phyloP scores from a whole-genome alignment of 2,329 filamentous ascomycete genomes.

The Penicillium italicum region DNA sequence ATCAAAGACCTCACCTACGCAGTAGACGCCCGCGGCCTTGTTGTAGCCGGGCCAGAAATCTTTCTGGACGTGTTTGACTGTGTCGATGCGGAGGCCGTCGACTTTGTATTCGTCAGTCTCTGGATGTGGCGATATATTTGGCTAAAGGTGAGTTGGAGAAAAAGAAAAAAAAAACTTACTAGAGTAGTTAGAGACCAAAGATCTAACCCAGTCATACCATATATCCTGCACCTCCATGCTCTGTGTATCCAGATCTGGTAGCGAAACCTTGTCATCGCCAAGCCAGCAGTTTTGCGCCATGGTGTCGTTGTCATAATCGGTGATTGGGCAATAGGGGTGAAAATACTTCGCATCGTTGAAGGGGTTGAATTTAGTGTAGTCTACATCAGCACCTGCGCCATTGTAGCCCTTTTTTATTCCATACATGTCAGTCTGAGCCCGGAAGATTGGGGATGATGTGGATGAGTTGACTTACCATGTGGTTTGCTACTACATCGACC shows the following conservation, averaged over 20 bases:
- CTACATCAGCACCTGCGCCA: constrained; percentile 47
- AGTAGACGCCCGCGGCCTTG: constrained; percentile 45
- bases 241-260: constrained; percentile 62
- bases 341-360: constrained; percentile 59
- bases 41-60: constrained; percentile 46
- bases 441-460: not conserved
- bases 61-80: constrained; percentile 48
- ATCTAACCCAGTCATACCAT: constrained; percentile 57
- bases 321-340: constrained; percentile 56
- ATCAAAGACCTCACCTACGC: constrained; percentile 48
- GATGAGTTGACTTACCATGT: constrained; percentile 11
- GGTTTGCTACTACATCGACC: constrained; percentile 53
- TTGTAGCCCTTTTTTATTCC: constrained; percentile 40
- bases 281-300: constrained; percentile 52
- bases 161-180: constrained; percentile 45
- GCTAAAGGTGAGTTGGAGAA: too few species aligned
- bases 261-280: constrained; percentile 52
- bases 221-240: constrained; percentile 47
- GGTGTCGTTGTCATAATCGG: constrained; percentile 52
- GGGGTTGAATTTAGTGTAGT: constrained; percentile 53
- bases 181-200: constrained; percentile 33
- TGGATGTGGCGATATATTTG: not conserved
- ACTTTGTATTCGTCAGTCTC: constrained; percentile 23
- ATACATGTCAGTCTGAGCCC: constrained; percentile 6
- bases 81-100: constrained; percentile 54